Evolutionary conservation across 495 filamentous ascomycete species (phyloP).

Genomic region (Penicillium cinerascens): DNA sequence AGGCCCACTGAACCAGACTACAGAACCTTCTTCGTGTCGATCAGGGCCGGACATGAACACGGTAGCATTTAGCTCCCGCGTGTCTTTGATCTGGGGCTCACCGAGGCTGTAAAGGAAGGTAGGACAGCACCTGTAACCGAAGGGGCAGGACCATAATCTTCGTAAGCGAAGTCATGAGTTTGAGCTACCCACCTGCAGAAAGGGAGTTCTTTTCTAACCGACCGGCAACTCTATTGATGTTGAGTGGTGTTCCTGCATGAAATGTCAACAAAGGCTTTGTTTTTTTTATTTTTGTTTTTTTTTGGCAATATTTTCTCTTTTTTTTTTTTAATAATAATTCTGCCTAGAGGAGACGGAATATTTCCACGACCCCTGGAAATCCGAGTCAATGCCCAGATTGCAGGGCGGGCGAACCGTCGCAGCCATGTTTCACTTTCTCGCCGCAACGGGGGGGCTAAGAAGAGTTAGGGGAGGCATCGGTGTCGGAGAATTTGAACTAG

Average conservation of each 20-base stretch:
- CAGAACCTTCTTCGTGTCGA: neutral
- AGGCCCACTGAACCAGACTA: neutral
- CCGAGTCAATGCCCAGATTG: neutral
- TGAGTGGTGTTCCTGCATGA: slow-evolving; percentile 27
- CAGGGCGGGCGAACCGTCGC: slow-evolving; percentile 9
- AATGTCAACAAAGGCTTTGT: neutral
- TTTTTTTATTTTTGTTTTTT: neutral
- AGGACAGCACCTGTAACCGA: neutral
- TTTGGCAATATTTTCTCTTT: too few relatives aligned
- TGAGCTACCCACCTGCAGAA: slow-evolving; percentile 24
- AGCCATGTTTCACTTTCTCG: slow-evolving; percentile 25
- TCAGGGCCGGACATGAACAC: neutral
- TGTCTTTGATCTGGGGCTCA: slow-evolving; percentile 9
- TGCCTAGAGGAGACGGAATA: neutral
- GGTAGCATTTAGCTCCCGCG: neutral
- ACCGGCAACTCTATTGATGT: slow-evolving; percentile 26
- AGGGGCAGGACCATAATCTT: too few relatives aligned
- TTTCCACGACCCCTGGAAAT: slow-evolving; percentile 2
- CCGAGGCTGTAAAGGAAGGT: slow-evolving; percentile 3
- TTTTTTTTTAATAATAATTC: neutral
- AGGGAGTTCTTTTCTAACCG: slow-evolving; percentile 13
- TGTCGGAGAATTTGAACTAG: slow-evolving; percentile 6
- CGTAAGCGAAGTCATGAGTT: too few relatives aligned
- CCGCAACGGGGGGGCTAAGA: neutral
- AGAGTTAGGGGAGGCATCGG: slow-evolving; percentile 9